These are phyloP conservation scores for Globisporangium spiculum DNA, from an alignment of 352 stramenopile genomes.

Conservation along the genomic window DNA sequence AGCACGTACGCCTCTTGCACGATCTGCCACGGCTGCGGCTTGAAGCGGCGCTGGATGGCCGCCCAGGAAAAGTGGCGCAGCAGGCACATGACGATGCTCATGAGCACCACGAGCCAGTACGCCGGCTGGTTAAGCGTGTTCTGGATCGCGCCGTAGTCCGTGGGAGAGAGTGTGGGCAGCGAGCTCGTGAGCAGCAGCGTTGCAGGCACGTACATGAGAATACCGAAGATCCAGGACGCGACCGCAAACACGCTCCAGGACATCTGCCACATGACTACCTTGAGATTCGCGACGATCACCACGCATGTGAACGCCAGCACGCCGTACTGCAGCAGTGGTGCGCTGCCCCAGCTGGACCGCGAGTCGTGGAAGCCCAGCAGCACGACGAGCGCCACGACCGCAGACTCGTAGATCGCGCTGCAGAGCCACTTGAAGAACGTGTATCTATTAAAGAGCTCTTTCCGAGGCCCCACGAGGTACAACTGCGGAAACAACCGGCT, in stretches of 20 bases:
- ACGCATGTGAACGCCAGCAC: conserved; percentile 92
- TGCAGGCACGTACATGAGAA: conserved; percentile 62
- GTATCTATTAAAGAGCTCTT: conserved; percentile 79
- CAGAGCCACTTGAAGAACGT: conserved; percentile 87
- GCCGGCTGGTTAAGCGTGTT: conserved; percentile 64
- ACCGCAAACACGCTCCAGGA: conserved; percentile 58
- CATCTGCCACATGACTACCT: conserved; percentile 83
- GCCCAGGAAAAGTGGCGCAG: conserved; percentile 73
- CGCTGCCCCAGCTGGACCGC: conserved; percentile 73
- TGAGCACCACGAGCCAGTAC: conserved; percentile 71
- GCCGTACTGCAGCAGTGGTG: conserved; percentile 89
- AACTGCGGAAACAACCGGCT: conserved; percentile 67
- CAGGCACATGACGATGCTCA: conserved; percentile 50
- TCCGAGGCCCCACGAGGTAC: conserved; percentile 71
- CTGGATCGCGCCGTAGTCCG: conserved; percentile 69
- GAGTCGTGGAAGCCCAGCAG: conserved; percentile 74
- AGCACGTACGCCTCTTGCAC: conserved; percentile 77
- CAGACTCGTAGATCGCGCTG: conserved; percentile 63
- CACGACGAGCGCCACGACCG: conserved; percentile 64
- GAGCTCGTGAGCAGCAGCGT: conserved; percentile 64
- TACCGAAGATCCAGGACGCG: conserved; percentile 53
- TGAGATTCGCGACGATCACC: conserved; percentile 93
- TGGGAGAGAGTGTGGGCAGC: conserved; percentile 55
- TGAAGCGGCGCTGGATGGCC: conserved; percentile 70
- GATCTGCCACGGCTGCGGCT: conserved; percentile 74